Percentiles rank a stretch among this genome's conserved stretches.
These are phyloP conservation scores for Aegilops tauschii DNA, from an alignment of 176 grass and related monocot species.

Conservation along the genomic window DNA sequence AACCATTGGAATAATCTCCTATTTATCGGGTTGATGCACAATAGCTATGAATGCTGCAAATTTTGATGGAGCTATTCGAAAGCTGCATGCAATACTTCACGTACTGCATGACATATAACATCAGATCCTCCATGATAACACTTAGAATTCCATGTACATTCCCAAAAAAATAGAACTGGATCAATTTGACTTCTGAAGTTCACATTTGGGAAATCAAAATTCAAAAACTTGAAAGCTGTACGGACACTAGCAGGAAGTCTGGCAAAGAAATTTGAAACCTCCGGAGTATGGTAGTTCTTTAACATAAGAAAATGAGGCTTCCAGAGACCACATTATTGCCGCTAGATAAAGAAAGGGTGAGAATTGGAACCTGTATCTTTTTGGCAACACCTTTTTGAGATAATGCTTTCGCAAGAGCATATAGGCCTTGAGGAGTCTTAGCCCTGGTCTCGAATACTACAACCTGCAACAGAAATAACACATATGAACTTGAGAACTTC, in stretches of 20 bases:
- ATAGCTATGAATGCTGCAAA: not conserved
- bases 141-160: not conserved
- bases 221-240: not conserved
- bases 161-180: not conserved
- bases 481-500: conserved; percentile 1
- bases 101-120: not conserved
- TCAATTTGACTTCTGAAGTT: not conserved
- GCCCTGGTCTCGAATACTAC: conserved; percentile 87
- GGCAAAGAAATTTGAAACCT: not conserved
- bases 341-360: not conserved
- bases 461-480: conserved; percentile 48
- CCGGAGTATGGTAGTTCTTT: conserved; percentile 14
- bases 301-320: conserved; percentile 23
- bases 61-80: not conserved
- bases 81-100: not conserved
- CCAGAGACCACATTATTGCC: not conserved
- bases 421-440: conserved; percentile 93
- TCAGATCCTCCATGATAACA: not conserved
- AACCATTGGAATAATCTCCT: not conserved
- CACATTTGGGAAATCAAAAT: not conserved
- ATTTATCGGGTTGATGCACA: not conserved
- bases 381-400: conserved; percentile 76
- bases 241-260: not conserved
- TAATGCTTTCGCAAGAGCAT: conserved; percentile 90
- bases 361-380: conserved; percentile 75